Conservation (phyloP, 2,329 filamentous ascomycete species). For the Arthrobotrys musiformis region DNA sequence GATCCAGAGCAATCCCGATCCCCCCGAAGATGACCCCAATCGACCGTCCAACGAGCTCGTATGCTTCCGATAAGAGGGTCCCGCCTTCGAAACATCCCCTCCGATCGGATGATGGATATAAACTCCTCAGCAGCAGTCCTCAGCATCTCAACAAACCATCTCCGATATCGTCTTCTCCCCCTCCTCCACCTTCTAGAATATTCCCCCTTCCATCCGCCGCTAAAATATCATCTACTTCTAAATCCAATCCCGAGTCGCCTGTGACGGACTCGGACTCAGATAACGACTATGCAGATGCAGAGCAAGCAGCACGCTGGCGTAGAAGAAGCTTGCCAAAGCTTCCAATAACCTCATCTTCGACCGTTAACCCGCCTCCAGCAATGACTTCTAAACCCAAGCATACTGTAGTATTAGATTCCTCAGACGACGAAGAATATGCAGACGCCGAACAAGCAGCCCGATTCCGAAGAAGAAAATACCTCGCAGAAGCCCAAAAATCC, state of each 20-base stretch:
- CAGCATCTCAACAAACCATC: background rate
- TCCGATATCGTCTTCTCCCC: conserved; percentile 7
- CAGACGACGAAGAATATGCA: conserved; percentile 39
- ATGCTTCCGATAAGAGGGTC: conserved; percentile 7
- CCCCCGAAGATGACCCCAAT: background rate
- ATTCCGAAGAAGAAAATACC: conserved; percentile 31
- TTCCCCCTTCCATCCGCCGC: background rate
- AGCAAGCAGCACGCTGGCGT: conserved; percentile 43
- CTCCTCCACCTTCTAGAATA: background rate
- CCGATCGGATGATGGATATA: background rate
- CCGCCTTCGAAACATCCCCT: conserved; percentile 24
- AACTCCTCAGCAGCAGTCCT: background rate
- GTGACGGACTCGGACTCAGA: conserved; percentile 41
- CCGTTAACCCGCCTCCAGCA: background rate
- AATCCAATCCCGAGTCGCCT: background rate
- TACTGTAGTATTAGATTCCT: conserved; percentile 6
- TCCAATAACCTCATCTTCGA: background rate
- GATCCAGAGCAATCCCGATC: background rate
- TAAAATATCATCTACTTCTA: background rate
- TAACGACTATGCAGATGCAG: conserved; percentile 41
- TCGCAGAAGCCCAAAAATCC: conserved; percentile 20
- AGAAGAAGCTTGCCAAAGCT: conserved; percentile 15
- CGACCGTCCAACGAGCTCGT: background rate
- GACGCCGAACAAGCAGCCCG: conserved; percentile 49
- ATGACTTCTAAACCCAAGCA: conserved; percentile 1